Percentiles rank a stretch among this genome's conserved stretches.
Conservation (phyloP, 106 monocot genomes). For the Xerophyta viscosa region DNA sequence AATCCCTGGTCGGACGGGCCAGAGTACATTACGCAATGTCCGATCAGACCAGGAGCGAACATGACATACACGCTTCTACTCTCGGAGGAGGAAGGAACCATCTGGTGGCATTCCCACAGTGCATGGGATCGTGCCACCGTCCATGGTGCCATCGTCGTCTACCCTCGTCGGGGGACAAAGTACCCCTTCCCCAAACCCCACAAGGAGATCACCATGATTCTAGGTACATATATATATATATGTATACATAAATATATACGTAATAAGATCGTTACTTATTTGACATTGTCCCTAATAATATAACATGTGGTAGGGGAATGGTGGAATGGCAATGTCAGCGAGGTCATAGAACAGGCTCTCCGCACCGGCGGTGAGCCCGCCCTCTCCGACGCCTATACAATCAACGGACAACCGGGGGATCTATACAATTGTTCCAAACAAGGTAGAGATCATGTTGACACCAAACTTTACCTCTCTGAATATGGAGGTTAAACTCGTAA, state of each 20-base stretch:
- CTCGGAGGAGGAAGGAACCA: neutral
- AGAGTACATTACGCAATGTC: neutral
- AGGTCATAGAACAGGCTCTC: constrained; percentile 2
- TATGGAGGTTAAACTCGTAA: neutral
- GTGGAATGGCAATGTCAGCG: neutral
- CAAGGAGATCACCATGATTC: neutral
- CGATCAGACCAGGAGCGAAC: neutral
- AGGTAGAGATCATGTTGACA: neutral
- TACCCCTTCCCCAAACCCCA: neutral
- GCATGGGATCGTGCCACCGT: neutral
- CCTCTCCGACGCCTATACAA: constrained; percentile 43
- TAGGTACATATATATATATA: neutral
- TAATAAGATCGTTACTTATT: neutral
- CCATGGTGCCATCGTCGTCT: constrained; percentile 2
- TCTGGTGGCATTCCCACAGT: constrained; percentile 1
- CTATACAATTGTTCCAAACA: constrained; percentile 27
- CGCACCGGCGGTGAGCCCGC: constrained; percentile 18
- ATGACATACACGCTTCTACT: neutral
- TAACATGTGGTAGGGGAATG: neutral
- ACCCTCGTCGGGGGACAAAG: neutral
- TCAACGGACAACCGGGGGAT: constrained; percentile 52
- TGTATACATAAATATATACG: neutral
- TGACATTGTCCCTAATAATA: neutral
- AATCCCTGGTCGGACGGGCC: neutral
- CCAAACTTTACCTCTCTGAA: neutral